Evolutionary conservation across 1,284 basidiomycete genomes (phyloP), one percentile per base, ranked within the genome.

Genomic region (Sporisorium sorghi): DNA sequence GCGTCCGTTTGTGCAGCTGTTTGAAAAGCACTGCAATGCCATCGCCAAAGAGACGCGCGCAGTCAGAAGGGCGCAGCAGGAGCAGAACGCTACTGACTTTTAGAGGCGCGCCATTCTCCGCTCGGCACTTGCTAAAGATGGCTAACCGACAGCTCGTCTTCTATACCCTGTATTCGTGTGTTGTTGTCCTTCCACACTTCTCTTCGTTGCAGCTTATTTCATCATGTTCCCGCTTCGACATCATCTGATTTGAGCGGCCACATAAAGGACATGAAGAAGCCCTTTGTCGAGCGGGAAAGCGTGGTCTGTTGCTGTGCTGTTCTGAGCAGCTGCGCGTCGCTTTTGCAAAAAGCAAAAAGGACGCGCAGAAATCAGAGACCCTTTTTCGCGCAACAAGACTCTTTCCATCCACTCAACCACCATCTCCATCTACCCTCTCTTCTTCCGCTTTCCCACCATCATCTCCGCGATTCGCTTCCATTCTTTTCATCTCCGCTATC

Each of bases 1-100:
- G 70, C 92, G 90, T 80, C 92, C 92, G 3, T 98, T 94, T 80
- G 91, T 99, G 37, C 92, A 95, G 51, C 89, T 97, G 87, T 87
- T 99, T 70, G 93, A 98, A 69, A 88, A 88, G 79, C 92, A 97
- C 68, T 86, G 86, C 19, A 68, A 64, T 49, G 68, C 73, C 5
- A 72, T 76, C 24, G 68, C 68, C 23, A 76, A 68, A 21, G 68
- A 76, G 49, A 69, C 73, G 0, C 40, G 73, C 11, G 57, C 59
- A 3, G 10, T 35, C 17, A 48, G 73, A 1, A 53, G 58, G 24
- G 60, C 63, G 15, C 64, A 68, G 60, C 73, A 76, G 59, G 64
- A 76, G 28, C 59, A 68, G 60, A 56, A 64, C 26, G 58, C 73
- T 12, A 61, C 46, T 39, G 73, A 76, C 50, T 76, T 76, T 32